Conservation (phyloP, 495 filamentous ascomycete genomes). For the Aspergillus leporis region DNA sequence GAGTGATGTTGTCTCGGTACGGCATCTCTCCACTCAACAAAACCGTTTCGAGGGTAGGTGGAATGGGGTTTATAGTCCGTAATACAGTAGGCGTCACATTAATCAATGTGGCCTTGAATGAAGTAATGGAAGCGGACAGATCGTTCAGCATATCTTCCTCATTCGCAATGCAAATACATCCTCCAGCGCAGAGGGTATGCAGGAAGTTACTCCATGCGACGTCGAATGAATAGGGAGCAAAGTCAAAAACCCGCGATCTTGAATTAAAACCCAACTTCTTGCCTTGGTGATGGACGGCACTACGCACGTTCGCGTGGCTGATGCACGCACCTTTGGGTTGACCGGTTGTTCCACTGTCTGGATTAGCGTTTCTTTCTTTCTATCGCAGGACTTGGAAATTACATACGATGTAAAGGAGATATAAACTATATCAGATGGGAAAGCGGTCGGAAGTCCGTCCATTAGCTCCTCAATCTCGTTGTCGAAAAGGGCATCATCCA, state of each 20-base stretch:
- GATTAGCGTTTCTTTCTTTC: too few relatives aligned
- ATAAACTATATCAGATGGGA: too few relatives aligned
- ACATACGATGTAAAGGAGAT: too few relatives aligned
- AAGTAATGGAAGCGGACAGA: background rate
- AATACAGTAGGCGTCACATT: background rate
- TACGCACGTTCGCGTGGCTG: background rate
- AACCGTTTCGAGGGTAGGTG: background rate
- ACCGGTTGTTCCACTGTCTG: background rate
- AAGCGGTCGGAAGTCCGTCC: too few relatives aligned
- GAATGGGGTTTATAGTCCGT: background rate
- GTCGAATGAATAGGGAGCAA: background rate
- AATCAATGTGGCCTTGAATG: background rate
- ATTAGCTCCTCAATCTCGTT: too few relatives aligned
- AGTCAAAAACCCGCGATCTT: background rate
- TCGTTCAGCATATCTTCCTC: background rate
- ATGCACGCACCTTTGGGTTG: background rate
- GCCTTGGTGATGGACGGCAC: background rate
- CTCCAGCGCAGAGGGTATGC: background rate
- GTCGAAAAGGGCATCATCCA: too few relatives aligned
- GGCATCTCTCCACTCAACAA: background rate
- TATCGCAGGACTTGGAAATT: too few relatives aligned
- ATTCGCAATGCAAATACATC: background rate
- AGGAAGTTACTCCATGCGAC: background rate
- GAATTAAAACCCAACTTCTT: background rate
- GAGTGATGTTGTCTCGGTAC: background rate